Evolutionary conservation across 495 filamentous ascomycete genomes (phyloP), one percentile per base, ranked within the genome.

Genomic region (Xylaria castorea): DNA sequence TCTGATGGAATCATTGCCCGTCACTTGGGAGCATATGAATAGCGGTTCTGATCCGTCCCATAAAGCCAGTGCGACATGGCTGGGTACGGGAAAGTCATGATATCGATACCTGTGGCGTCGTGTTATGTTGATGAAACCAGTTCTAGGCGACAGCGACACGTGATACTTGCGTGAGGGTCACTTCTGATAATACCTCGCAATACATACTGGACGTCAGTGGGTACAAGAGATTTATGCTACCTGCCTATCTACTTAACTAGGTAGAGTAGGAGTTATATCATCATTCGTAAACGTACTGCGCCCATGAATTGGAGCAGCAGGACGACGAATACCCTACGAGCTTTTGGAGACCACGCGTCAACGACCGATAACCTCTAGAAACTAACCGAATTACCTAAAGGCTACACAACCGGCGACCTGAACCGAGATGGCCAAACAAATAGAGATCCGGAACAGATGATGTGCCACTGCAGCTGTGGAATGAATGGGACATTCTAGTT

Each of bases 401-500:
- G 34, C 32, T 18, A 34, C 20, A 38, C 6, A 61, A 14, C 2
- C 32, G 34, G 32, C 32, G 34, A 36, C 34, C 34, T 1, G 34
- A 22, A 38, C 34, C 20, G 58, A 61, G 58, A 61, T 61, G 58
- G 58, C 58, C 58, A 46, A 53, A 67, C 27, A 67, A 40, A 53
- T 25, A 36, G 32, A 67, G 64, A 51, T 53, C 27, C 20, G 16
- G 16, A 12, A 16, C 8, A 44, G 27, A 64, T 25, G 36, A 36
- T 27, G 42, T 50, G n/a, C 68, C 57, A 70, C 44, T 62, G 30
- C 68, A 70, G 40, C 27, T 34, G 53, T 61, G 53, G 53, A 61
- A 69, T 32, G 53, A 48, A 60, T n/a, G 22, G 11, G 50, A 57
- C 20, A 9, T 32, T 22, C 36, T 20, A 55, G 34, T 27, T 40